These are phyloP conservation scores for Chrysanthemum lavandulifolium DNA, from an alignment of 129 eudicot species.

Conservation along the genomic window DNA sequence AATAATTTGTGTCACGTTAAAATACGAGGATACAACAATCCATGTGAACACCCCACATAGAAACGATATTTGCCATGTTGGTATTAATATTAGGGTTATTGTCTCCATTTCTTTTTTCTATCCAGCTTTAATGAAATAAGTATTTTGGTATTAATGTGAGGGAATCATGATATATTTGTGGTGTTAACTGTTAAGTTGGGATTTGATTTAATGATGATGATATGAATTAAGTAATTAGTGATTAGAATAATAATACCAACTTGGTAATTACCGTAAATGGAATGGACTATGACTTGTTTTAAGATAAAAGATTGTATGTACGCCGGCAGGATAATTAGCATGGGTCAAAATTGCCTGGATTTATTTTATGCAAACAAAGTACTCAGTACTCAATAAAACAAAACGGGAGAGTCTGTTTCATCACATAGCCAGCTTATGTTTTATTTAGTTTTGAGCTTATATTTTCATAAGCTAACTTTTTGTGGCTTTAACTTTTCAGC, in stretches of 20 bases:
- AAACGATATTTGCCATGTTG: slow-evolving; percentile 62
- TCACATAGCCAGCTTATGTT: too few species aligned
- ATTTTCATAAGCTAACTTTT: too few species aligned
- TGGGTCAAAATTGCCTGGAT: background rate
- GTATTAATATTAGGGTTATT: slow-evolving; percentile 27
- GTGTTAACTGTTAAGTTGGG: slow-evolving; percentile 25
- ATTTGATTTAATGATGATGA: background rate
- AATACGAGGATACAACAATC: slow-evolving; percentile 57
- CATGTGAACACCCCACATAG: slow-evolving; percentile 64
- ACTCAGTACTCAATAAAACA: too few species aligned
- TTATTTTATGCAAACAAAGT: too few species aligned
- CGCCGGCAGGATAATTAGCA: slow-evolving; percentile 21
- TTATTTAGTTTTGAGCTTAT: too few species aligned
- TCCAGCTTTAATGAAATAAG: slow-evolving; percentile 5
- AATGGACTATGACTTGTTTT: slow-evolving; percentile 12
- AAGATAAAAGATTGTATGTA: slow-evolving; percentile 3
- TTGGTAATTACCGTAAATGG: slow-evolving; percentile 30
- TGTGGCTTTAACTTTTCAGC: too few species aligned
- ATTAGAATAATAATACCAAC: background rate
- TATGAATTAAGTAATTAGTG: background rate
- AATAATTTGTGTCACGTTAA: slow-evolving; percentile 58
- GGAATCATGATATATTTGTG: slow-evolving; percentile 12
- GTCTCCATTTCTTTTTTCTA: slow-evolving; percentile 45
- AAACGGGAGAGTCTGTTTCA: too few species aligned
- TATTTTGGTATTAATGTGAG: slow-evolving; percentile 9